phyloP scores from a whole-genome alignment of 495 filamentous ascomycete genomes.

The Chaetomium cochliodes region DNA sequence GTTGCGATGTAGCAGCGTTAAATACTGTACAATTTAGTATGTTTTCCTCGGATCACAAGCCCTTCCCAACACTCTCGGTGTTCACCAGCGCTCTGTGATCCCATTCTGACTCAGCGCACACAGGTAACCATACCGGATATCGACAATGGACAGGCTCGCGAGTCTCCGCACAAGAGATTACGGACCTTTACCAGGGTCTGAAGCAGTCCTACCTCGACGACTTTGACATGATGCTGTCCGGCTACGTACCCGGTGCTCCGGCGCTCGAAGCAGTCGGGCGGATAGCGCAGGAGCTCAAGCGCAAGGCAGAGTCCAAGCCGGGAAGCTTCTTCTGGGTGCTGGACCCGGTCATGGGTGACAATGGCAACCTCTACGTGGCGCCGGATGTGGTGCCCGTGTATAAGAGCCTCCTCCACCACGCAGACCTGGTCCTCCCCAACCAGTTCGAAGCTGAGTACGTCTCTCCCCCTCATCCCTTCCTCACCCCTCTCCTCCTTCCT shows the following conservation, averaged over 20 bases:
- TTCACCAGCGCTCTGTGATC: conserved; percentile 6
- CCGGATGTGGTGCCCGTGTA: conserved; percentile 91
- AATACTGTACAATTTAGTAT: conserved; percentile 95
- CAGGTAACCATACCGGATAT: conserved; percentile 94
- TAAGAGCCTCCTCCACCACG: conserved; percentile 69
- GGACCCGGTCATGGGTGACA: conserved; percentile 97
- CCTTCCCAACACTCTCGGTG: background rate
- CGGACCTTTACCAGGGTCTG: conserved; percentile 79
- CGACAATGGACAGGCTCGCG: conserved; percentile 78
- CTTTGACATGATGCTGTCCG: conserved; percentile 90
- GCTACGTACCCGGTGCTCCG: conserved; percentile 83
- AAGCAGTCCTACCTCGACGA: conserved; percentile 75
- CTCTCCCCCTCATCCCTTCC: background rate
- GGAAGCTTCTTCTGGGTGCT: conserved; percentile 96
- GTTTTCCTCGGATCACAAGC: conserved; percentile 15
- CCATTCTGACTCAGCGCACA: conserved; percentile 13
- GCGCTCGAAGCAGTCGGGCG: conserved; percentile 78
- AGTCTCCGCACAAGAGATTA: conserved; percentile 76
- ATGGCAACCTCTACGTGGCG: conserved; percentile 84
- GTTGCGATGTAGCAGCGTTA: conserved; percentile 87
- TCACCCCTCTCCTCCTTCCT: too few relatives aligned
- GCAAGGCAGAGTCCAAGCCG: conserved; percentile 56
- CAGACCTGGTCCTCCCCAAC: conserved; percentile 91
- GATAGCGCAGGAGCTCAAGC: conserved; percentile 77
- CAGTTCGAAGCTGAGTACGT: conserved; percentile 94